Percentiles rank a stretch among this genome's conserved stretches.
These are phyloP conservation scores for Aspergillus sp. DNA, from an alignment of 2,329 filamentous ascomycete genomes.

Conservation along the genomic window DNA sequence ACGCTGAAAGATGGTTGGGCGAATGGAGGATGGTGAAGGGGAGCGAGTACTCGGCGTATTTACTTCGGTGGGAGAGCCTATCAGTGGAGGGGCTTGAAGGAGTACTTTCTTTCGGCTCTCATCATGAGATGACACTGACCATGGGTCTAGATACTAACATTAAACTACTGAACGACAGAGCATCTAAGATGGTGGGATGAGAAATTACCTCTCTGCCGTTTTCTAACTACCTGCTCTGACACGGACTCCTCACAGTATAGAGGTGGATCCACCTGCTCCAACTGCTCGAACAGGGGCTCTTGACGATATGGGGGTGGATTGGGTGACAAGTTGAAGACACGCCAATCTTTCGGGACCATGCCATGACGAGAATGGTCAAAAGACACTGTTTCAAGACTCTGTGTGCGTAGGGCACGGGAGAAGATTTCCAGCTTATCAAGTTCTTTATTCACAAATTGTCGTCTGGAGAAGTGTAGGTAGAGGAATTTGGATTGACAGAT, in stretches of 20 bases:
- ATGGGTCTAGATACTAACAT: conserved; percentile 17
- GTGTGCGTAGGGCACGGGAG: conserved; percentile 14
- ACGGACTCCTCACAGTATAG: conserved; percentile 14
- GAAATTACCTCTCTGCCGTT: conserved; percentile 24
- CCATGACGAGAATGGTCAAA: conserved; percentile 21
- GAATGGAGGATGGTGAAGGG: conserved; percentile 19
- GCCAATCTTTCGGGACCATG: conserved; percentile 19
- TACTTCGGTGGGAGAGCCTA: conserved; percentile 23
- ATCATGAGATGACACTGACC: conserved; percentile 15
- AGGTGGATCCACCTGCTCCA: conserved; percentile 17
- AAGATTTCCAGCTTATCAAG: conserved; percentile 17
- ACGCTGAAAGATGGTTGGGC: conserved; percentile 20
- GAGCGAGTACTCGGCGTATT: conserved; percentile 22
- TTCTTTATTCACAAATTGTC: conserved; percentile 22
- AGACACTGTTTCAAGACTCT: conserved; percentile 15
- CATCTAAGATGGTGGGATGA: conserved; percentile 11
- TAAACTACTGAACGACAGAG: conserved; percentile 17
- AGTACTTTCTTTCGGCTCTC: conserved; percentile 19
- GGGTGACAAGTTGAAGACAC: conserved; percentile 16
- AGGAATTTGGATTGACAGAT: conserved; percentile 23
- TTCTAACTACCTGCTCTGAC: conserved; percentile 17
- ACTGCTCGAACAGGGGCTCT: conserved; percentile 12
- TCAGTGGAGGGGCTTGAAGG: conserved; percentile 16
- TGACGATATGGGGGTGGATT: conserved; percentile 23
- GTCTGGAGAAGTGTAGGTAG: conserved; percentile 19